These are phyloP conservation scores for Taphrina communis DNA, from an alignment of 1,139 yeast genomes.

Conservation along the genomic window DNA sequence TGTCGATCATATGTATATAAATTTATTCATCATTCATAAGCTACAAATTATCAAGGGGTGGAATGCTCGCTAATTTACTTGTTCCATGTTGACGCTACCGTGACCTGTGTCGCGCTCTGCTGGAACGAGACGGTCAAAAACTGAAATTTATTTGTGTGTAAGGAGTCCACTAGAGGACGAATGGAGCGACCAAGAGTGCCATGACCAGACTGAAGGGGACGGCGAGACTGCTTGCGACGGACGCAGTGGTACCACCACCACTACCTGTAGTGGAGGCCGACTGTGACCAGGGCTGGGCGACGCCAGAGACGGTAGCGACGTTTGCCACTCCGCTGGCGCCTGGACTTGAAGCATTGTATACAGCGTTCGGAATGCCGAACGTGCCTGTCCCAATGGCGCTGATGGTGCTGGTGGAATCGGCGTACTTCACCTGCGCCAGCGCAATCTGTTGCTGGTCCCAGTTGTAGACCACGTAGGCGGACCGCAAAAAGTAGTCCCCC, in stretches of 20 bases:
- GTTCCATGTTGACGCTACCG: no score
- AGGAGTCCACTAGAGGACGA: background rate
- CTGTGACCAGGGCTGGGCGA: constrained; percentile 18
- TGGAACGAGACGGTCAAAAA: no score
- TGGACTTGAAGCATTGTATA: constrained; percentile 3
- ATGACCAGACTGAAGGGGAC: background rate
- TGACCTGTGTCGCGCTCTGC: no score
- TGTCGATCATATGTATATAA: background rate
- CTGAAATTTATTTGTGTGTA: no score
- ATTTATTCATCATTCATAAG: background rate
- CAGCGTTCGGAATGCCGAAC: constrained; percentile 23
- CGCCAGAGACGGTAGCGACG: constrained; percentile 26
- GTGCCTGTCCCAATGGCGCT: constrained; percentile 18
- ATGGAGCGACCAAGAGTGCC: background rate
- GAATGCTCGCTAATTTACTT: background rate
- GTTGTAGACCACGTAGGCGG: constrained; percentile 79
- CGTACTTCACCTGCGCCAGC: constrained; percentile 10
- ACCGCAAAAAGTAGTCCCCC: constrained; percentile 77
- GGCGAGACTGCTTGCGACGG: background rate
- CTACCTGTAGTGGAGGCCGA: background rate
- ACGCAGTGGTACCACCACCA: background rate
- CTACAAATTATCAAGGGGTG: no score
- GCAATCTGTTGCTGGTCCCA: constrained; percentile 64
- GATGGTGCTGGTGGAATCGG: constrained; percentile 11
- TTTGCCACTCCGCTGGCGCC: constrained; percentile 7